Base-by-base conservation (phyloP, 164 flowering plant species). In the Sedum album region DNA sequence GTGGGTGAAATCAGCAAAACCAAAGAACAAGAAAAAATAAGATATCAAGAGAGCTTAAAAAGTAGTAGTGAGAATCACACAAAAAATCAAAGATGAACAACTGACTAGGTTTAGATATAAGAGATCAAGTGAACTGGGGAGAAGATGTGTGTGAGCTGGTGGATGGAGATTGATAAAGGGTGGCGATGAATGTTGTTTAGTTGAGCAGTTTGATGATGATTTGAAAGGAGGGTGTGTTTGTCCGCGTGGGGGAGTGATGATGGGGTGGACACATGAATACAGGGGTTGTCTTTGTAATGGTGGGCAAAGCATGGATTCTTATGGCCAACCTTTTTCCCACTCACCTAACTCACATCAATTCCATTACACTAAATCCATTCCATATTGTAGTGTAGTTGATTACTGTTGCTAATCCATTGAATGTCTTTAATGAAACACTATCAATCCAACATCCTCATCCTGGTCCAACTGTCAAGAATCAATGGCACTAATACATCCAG, bases 231-330 rank as follows among this genome's bases (percentile, higher is more conserved):
- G 4, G 48, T 44, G 48, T 44, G 48, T 17, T 14, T 44, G 48
- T 51, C 57, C 57, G 57, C 57, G 57, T 51, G 57, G 57, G 57
- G 10, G 57, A 51, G 57, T n/a, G 57, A 23, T 51, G 57, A 51
- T 51, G 57, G 57, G 26, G 57, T 51, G 57, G 57, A 51, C 57
- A 51, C 26, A 51, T 51, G 26, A 51, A 51, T n/a, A 51, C 57
- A 51, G 49, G 57, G 26, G 26, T 21, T 51, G 53, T 48, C 53
- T 49, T 20, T 49, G 57, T 51, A 51, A 51, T 51, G 28, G 57
- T 51, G 57, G 57, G 28, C 26, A 51, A 51, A 51, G 57, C 57
- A n/a, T 21, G 57, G 57, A 23, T 51, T 51, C 26, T 51, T 44
- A 17, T 5, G 4, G 57, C 21, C 57, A 51, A 51, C 57, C 57